A percentile compares a stretch with the other conserved stretches of the same genome.
phyloP scores from a whole-genome alignment of 2,329 filamentous ascomycete species.

The Aspergillus chevalieri region DNA sequence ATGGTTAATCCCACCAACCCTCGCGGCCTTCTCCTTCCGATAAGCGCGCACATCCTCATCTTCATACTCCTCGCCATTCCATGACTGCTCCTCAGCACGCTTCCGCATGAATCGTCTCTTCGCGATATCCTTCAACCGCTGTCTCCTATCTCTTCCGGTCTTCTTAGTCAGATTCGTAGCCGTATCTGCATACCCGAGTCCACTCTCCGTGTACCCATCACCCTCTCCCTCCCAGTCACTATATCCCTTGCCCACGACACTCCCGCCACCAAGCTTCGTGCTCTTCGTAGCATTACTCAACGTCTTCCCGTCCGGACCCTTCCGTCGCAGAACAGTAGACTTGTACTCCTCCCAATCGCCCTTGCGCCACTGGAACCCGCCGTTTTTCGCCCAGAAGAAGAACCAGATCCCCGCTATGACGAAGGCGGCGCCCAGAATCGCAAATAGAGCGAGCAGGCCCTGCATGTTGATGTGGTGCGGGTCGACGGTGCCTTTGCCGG shows the following conservation, averaged over 20 bases:
- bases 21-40: constrained; percentile 76
- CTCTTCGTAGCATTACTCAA: constrained; percentile 74
- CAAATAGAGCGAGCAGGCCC: constrained; percentile 79
- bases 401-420: constrained; percentile 82
- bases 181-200: constrained; percentile 31
- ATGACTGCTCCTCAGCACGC: constrained; percentile 43
- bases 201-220: constrained; percentile 40
- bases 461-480: constrained; percentile 43
- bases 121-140: constrained; percentile 31
- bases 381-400: constrained; percentile 97
- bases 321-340: constrained; percentile 80
- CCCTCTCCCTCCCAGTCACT: constrained; percentile 54
- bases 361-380: constrained; percentile 79
- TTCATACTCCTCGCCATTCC: constrained; percentile 52
- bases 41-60: constrained; percentile 71
- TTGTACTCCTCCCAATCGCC: constrained; percentile 99
- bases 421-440: constrained; percentile 70
- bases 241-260: constrained; percentile 57
- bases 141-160: constrained; percentile 18
- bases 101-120: constrained; percentile 33
- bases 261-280: constrained; percentile 81
- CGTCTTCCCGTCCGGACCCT: constrained; percentile 81
- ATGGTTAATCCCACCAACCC: constrained; percentile 84
- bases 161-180: constrained; percentile 38
- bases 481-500: constrained; percentile 35